Evolutionary conservation across 2,329 filamentous ascomycete genomes (phyloP).

Genomic region (Fonsecaea erecta): DNA sequence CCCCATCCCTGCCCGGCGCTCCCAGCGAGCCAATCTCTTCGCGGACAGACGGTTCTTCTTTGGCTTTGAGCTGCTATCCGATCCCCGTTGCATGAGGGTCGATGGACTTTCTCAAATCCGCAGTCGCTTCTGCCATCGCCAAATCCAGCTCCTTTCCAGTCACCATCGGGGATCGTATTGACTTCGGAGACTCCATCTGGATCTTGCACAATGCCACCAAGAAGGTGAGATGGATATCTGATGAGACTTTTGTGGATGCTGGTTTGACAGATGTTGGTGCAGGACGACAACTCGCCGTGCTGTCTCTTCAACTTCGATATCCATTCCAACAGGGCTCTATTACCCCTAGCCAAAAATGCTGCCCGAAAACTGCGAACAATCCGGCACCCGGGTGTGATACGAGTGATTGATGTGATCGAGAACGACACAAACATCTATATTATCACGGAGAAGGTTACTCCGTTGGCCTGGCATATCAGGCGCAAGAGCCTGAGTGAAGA

Average conservation of each 20-base stretch:
- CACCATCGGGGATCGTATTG: conserved; percentile 87
- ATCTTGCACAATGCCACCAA: conserved; percentile 93
- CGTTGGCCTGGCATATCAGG: conserved; percentile 87
- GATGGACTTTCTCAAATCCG: conserved; percentile 99
- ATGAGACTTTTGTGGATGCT: background rate
- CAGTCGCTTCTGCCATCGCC: conserved; percentile 93
- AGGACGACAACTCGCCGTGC: conserved; percentile 94
- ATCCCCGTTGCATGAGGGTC: conserved; percentile 1
- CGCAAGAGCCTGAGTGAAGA: conserved; percentile 85
- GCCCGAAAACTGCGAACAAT: conserved; percentile 91
- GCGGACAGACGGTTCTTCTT: background rate
- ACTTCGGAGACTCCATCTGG: conserved; percentile 93
- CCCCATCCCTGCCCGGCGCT: background rate
- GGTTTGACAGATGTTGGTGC: background rate
- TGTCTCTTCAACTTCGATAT: conserved; percentile 98
- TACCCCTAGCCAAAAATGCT: conserved; percentile 90
- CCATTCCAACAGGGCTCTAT: conserved; percentile 73
- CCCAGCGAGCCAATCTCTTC: background rate
- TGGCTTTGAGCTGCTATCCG: background rate
- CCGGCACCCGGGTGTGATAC: conserved; percentile 91
- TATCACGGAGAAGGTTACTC: conserved; percentile 86
- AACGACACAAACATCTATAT: conserved; percentile 96
- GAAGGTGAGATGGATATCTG: conserved; percentile 62
- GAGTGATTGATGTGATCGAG: conserved; percentile 93
- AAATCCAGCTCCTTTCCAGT: conserved; percentile 94